phyloP scores from a whole-genome alignment of 176 grass and related monocot species.

The Guadua angustifolia region DNA sequence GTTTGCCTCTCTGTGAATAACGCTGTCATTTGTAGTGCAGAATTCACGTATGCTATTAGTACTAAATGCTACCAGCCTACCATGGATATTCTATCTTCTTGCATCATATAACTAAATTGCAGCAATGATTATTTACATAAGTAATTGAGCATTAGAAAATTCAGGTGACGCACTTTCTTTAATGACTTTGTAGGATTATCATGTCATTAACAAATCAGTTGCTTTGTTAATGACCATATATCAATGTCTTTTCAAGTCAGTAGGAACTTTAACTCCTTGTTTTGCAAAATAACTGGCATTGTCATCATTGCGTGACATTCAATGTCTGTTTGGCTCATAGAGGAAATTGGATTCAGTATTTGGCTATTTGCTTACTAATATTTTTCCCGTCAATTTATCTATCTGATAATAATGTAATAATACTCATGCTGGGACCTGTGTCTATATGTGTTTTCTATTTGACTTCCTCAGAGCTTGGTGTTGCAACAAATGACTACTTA shows the following conservation, averaged over 20 bases:
- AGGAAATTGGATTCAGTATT: not conserved
- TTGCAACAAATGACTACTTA: slow-evolving; percentile 29
- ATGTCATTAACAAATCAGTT: not conserved
- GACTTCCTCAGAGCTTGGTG: not conserved
- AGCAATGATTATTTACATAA: slow-evolving; percentile 14
- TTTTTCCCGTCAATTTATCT: not conserved
- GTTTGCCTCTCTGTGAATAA: no score
- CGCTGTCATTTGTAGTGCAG: no score
- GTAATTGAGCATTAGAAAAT: slow-evolving; percentile 11
- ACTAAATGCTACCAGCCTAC: no score
- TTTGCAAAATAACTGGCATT: not conserved
- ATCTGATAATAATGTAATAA: not conserved
- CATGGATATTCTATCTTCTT: not conserved
- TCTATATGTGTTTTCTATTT: no score
- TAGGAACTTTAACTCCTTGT: not conserved
- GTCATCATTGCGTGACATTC: not conserved
- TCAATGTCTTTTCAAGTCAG: not conserved
- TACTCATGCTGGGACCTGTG: no score
- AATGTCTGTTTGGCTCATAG: not conserved
- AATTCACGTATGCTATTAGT: no score
- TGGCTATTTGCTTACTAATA: not conserved
- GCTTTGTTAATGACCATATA: not conserved
- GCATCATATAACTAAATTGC: slow-evolving; percentile 3
- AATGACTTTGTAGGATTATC: not conserved
- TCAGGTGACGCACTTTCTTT: not conserved